Evolutionary conservation across 257 asterid species (phyloP).

Genomic region (Buddleja alternifolia): DNA sequence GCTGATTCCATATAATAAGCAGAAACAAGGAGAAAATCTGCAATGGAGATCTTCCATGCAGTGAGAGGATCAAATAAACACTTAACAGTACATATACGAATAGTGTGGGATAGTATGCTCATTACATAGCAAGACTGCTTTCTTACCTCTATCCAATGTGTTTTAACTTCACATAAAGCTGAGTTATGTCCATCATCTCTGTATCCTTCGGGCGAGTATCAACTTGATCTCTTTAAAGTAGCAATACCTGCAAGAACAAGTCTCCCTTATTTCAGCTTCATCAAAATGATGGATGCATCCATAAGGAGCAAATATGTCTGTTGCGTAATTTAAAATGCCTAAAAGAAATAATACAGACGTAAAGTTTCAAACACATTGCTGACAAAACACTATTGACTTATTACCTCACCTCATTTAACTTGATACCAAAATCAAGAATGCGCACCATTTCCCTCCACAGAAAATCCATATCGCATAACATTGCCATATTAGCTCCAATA

Average conservation of each 20-base stretch:
- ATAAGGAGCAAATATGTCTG: neutral
- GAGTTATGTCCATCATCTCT: neutral
- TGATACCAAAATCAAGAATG: neutral
- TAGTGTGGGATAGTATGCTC: too few relatives aligned
- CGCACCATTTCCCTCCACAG: neutral
- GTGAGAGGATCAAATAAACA: neutral
- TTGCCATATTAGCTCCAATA: conserved; percentile 8
- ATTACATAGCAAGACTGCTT: too few relatives aligned
- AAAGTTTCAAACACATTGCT: neutral
- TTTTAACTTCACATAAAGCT: neutral
- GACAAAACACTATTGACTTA: neutral
- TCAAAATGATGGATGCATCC: neutral
- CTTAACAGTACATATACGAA: too few relatives aligned
- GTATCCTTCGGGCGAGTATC: neutral
- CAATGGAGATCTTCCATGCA: too few relatives aligned
- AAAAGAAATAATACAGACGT: neutral
- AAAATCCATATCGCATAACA: neutral
- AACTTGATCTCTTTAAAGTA: conserved; percentile 7
- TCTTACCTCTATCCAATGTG: neutral
- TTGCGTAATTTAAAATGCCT: neutral
- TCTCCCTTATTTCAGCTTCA: neutral
- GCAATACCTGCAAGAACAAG: conserved; percentile 1
- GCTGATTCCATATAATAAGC: too few relatives aligned
- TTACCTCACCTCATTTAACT: neutral
- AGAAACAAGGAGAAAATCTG: too few relatives aligned